phyloP scores from a whole-genome alignment of 352 stramenopile genomes.

The Halophytophthora polymorphica region DNA sequence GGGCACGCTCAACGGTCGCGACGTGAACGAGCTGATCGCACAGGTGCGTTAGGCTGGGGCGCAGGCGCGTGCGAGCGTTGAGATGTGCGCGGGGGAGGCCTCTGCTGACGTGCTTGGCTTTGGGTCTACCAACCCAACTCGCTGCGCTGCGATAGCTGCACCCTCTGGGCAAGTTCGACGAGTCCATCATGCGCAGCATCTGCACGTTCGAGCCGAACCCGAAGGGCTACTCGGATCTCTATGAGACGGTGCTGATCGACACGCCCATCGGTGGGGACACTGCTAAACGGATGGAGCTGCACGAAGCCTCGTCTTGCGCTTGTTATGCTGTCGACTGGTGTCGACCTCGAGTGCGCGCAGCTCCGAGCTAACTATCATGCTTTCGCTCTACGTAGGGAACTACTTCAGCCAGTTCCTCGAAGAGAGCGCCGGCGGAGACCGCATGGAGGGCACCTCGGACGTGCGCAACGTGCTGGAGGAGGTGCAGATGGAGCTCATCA shows the following conservation, averaged over 20 bases:
- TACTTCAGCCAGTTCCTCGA: constrained; percentile 98
- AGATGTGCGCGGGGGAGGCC: no score
- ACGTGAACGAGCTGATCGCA: constrained; percentile 97
- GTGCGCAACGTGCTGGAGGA: constrained; percentile 97
- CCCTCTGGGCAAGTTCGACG: constrained; percentile 98
- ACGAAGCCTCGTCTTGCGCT: no score
- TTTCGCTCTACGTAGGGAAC: constrained; percentile 54
- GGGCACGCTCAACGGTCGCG: constrained; percentile 94
- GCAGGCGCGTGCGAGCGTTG: neutral
- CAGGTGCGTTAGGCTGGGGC: constrained; percentile 33
- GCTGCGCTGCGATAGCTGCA: constrained; percentile 83
- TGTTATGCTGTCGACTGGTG: neutral
- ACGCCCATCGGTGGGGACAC: constrained; percentile 90
- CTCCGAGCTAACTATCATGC: neutral
- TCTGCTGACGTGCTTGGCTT: constrained; percentile 1
- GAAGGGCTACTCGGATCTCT: constrained; percentile 98
- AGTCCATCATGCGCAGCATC: constrained; percentile 98
- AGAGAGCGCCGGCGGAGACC: constrained; percentile 86
- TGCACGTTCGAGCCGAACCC: constrained; percentile 96
- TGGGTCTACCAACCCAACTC: neutral
- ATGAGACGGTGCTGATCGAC: constrained; percentile 99
- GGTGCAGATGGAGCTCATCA: constrained; percentile 99
- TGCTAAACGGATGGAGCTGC: no score
- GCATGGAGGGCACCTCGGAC: constrained; percentile 82
- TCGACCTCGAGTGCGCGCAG: neutral